Evolutionary conservation across 305 asterid species (phyloP).

Genomic region (Ilex paraguariensis): DNA sequence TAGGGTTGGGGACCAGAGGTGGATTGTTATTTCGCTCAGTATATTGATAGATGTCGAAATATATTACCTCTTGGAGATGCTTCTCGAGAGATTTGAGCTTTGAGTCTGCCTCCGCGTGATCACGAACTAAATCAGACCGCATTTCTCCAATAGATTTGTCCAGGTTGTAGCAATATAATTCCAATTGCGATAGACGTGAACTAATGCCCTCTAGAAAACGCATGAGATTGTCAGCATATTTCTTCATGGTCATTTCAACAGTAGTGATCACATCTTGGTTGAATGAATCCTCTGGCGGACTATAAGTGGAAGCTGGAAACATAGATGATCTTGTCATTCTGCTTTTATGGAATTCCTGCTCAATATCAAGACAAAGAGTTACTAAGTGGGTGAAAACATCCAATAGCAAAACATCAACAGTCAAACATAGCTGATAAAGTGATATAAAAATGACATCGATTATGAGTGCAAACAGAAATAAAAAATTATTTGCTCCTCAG

Average conservation of each 20-base stretch:
- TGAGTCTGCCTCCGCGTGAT: conserved; percentile 63
- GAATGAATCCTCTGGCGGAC: conserved; percentile 71
- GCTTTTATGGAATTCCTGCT: conserved; percentile 79
- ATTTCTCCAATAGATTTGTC: conserved; percentile 87
- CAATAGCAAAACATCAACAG: too few relatives aligned
- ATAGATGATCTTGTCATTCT: conserved; percentile 73
- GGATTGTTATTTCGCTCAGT: too few relatives aligned
- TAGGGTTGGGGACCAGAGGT: too few relatives aligned
- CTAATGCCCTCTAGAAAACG: conserved; percentile 93
- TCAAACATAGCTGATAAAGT: too few relatives aligned
- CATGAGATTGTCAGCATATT: conserved; percentile 75
- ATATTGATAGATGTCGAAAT: too few relatives aligned
- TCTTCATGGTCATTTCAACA: conserved; percentile 82
- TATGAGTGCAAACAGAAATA: too few relatives aligned
- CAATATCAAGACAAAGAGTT: conserved; percentile 2
- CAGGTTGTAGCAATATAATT: conserved; percentile 74
- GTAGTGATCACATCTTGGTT: conserved; percentile 57
- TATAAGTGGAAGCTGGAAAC: conserved; percentile 51
- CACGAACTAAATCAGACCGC: conserved; percentile 77
- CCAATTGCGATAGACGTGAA: conserved; percentile 64
- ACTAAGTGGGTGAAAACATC: neutral
- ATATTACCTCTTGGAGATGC: conserved; percentile 72
- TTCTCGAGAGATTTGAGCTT: conserved; percentile 80
- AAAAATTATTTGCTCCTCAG: too few relatives aligned
- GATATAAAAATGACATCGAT: too few relatives aligned